Percentiles rank a stretch among this genome's conserved stretches.
These are phyloP conservation scores for Beauveria varroae DNA, from an alignment of 2,329 filamentous ascomycete species.

Conservation along the genomic window DNA sequence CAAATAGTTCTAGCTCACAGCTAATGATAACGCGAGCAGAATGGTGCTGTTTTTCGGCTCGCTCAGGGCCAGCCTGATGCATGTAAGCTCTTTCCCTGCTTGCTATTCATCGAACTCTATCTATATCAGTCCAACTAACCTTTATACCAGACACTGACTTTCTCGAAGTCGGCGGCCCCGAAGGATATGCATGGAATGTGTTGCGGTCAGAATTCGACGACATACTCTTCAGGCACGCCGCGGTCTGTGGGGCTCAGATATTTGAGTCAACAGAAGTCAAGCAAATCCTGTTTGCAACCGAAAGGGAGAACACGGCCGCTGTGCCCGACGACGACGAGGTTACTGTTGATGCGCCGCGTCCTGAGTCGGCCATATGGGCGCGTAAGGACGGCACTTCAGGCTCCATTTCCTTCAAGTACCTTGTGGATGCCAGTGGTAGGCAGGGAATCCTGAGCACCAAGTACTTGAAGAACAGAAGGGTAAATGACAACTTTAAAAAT, in stretches of 20 bases:
- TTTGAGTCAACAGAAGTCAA: conserved; percentile 33
- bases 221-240: conserved; percentile 36
- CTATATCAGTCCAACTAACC: no score
- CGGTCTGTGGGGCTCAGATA: conserved; percentile 28
- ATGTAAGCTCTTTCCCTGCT: conserved; percentile 20
- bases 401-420: conserved; percentile 36
- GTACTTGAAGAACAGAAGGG: conserved; percentile 39
- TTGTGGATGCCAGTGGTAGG: conserved; percentile 42
- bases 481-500: conserved; percentile 41
- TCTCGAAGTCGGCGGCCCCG: conserved; percentile 28
- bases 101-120: not conserved
- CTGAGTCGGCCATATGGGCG: conserved; percentile 29
- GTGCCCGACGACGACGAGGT: not conserved
- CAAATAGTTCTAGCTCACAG: not conserved
- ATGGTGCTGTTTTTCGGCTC: conserved; percentile 33
- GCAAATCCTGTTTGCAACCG: conserved; percentile 23
- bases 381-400: conserved; percentile 29
- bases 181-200: conserved; percentile 37
- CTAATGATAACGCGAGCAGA: not conserved
- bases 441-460: conserved; percentile 37
- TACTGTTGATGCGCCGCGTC: conserved; percentile 14
- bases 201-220: conserved; percentile 39
- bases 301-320: conserved; percentile 1
- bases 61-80: conserved; percentile 24
- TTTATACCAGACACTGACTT: conserved; percentile 33